Evolutionary conservation across 257 asterid species (phyloP).

Genomic region (Coffea eugenioides): DNA sequence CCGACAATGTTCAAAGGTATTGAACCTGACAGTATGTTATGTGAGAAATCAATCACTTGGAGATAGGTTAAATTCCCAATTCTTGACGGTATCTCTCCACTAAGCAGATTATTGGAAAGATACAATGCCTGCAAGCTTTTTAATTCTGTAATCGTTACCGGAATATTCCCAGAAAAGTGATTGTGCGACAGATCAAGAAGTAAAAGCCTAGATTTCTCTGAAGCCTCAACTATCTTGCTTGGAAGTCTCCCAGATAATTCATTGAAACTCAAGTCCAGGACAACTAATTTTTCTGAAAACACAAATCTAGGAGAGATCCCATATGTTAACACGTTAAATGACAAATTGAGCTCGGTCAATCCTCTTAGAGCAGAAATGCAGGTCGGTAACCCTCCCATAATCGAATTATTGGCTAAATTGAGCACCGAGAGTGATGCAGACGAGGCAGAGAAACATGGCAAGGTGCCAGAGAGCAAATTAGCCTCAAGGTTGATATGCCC

Average conservation of each 20-base stretch:
- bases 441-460: slow-evolving; percentile 71
- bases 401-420: slow-evolving; percentile 68
- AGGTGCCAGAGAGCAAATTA: slow-evolving; percentile 62
- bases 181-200: slow-evolving; percentile 77
- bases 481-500: slow-evolving; percentile 56
- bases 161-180: slow-evolving; percentile 68
- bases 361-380: slow-evolving; percentile 59
- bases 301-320: slow-evolving; percentile 80
- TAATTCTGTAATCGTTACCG: slow-evolving; percentile 60
- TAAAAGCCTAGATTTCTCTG: slow-evolving; percentile 64
- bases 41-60: slow-evolving; percentile 82
- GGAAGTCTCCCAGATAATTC: slow-evolving; percentile 69
- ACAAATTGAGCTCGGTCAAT: slow-evolving; percentile 68
- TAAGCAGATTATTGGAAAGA: slow-evolving; percentile 67
- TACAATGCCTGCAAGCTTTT: slow-evolving; percentile 82
- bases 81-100: slow-evolving; percentile 78
- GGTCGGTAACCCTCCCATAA: slow-evolving; percentile 80
- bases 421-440: slow-evolving; percentile 56
- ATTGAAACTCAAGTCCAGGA: slow-evolving; percentile 86
- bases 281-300: slow-evolving; percentile 56
- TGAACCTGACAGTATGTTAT: slow-evolving; percentile 69
- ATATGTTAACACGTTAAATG: slow-evolving; percentile 60
- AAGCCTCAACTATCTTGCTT: slow-evolving; percentile 38
- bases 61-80: slow-evolving; percentile 88
- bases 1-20: slow-evolving; percentile 86